phyloP scores from a whole-genome alignment of 192 early-diverging fungal species.

The Neocallimastix lanati region DNA sequence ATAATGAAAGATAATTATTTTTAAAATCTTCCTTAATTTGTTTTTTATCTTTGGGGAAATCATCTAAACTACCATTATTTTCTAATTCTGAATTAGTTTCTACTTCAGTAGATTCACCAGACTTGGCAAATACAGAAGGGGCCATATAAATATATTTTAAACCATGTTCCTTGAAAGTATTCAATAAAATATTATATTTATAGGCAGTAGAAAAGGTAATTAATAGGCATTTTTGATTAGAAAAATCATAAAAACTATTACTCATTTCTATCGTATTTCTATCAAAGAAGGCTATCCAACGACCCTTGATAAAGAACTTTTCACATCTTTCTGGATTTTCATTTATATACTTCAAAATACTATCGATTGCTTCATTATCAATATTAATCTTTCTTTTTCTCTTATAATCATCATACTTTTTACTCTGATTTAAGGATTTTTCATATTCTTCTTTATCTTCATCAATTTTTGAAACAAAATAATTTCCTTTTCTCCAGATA shows the following conservation, averaged over 20 bases:
- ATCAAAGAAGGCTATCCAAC: neutral
- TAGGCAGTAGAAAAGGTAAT: neutral
- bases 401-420: neutral
- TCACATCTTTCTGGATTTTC: neutral
- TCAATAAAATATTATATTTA: neutral
- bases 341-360: neutral
- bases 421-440: neutral
- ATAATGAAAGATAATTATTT: neutral
- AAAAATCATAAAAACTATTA: neutral
- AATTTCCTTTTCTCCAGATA: neutral
- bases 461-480: neutral
- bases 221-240: neutral
- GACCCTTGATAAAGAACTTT: neutral
- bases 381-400: neutral
- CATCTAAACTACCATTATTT: neutral
- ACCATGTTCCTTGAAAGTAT: neutral
- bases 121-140: neutral
- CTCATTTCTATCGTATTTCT: neutral
- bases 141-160: neutral
- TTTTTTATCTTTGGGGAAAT: neutral
- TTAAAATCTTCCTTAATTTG: neutral
- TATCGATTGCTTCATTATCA: neutral
- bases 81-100: neutral
- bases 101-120: neutral
- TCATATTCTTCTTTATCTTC: neutral